Evolutionary conservation across 1,284 basidiomycete species (phyloP).

Genomic region (Boletus sp.): DNA sequence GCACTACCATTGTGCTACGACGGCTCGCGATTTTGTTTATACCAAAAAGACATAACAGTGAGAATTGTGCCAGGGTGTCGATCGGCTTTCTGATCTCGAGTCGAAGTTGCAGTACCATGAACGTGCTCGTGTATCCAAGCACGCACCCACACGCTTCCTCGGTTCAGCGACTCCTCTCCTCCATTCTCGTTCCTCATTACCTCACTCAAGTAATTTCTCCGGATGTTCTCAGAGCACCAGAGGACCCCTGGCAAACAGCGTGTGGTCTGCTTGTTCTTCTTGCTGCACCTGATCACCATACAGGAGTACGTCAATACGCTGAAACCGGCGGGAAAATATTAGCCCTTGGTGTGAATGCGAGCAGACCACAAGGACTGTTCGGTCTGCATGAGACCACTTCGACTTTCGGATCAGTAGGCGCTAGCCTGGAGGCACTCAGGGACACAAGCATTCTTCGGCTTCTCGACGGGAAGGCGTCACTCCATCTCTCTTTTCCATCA

Average conservation of each 20-base stretch:
- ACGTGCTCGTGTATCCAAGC: constrained; percentile 79
- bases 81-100: no score
- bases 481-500: constrained; percentile 30
- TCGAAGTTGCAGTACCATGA: constrained; percentile 41
- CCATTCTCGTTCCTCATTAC: constrained; percentile 68
- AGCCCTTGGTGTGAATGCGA: constrained; percentile 55
- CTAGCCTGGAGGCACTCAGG: constrained; percentile 17
- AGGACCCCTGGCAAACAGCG: constrained; percentile 70
- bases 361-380: constrained; percentile 18
- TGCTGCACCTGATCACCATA: constrained; percentile 45
- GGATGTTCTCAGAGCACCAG: constrained; percentile 44
- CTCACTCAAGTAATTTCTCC: constrained; percentile 68
- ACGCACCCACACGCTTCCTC: constrained; percentile 59
- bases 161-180: constrained; percentile 53
- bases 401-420: constrained; percentile 9
- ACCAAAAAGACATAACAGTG: no score
- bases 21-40: constrained; percentile 20
- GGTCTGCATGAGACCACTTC: constrained; percentile 16
- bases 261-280: constrained; percentile 81
- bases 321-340: constrained; percentile 67
- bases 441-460: constrained; percentile 27
- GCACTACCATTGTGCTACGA: constrained; percentile 40
- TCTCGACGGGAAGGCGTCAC: constrained; percentile 18
- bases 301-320: constrained; percentile 60
- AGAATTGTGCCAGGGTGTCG: no score